Conservation (phyloP, 129 eudicot species). For the Centrapalus pauciflorus region DNA sequence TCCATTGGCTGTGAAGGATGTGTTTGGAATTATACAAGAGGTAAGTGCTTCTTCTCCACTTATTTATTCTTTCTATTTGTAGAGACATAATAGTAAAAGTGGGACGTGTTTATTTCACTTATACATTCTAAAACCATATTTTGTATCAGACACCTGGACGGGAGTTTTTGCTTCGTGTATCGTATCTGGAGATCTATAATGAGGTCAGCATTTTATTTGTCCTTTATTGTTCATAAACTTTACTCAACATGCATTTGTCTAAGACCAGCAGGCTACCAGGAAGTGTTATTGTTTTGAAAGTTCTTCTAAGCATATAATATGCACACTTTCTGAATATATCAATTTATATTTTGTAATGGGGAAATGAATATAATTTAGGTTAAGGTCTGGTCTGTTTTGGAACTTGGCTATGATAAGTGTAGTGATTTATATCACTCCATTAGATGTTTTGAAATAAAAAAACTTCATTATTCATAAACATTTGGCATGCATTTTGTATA, state of each 20-base stretch:
- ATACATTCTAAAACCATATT: conserved; percentile 13
- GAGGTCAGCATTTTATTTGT: conserved; percentile 49
- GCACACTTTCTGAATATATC: background rate
- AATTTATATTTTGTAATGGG: background rate
- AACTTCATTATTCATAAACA: background rate
- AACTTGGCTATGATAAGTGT: background rate
- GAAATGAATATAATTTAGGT: background rate
- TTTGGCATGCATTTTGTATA: background rate
- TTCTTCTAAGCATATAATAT: background rate
- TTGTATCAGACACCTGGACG: conserved; percentile 83
- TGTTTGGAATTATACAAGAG: conserved; percentile 87
- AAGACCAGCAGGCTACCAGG: background rate
- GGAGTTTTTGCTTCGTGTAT: conserved; percentile 85
- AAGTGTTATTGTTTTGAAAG: background rate
- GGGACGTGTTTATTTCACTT: conserved; percentile 10
- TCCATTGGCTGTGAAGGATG: conserved; percentile 91
- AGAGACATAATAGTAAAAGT: background rate
- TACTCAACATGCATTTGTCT: background rate
- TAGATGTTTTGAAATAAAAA: background rate
- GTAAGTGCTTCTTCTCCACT: conserved; percentile 29
- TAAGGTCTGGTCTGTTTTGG: too few species aligned
- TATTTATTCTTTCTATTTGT: background rate
- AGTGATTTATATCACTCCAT: background rate
- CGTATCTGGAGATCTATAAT: conserved; percentile 85
- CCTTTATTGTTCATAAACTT: conserved; percentile 4